These are phyloP conservation scores for Crithidia thermophila DNA, from an alignment of 208 protist species.

Conservation along the genomic window DNA sequence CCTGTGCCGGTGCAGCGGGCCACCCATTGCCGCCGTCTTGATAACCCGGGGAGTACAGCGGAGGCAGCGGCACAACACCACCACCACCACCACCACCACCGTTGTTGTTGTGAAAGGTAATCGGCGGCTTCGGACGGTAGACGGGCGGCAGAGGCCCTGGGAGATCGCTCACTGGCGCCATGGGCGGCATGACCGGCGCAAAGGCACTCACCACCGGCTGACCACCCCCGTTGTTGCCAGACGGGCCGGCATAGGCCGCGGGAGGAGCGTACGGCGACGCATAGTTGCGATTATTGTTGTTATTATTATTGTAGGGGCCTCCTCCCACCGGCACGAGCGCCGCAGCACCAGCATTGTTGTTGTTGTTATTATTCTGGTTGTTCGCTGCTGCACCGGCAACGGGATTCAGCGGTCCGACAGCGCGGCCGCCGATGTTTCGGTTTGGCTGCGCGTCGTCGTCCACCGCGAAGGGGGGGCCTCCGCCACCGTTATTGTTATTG, in stretches of 20 bases:
- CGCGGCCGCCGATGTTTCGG: constrained; percentile 14
- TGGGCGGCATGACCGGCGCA: constrained; percentile 26
- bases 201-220: constrained; percentile 29
- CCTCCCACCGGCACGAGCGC: constrained; percentile 1
- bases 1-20: constrained; percentile 9
- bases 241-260: constrained; percentile 1
- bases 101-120: constrained; percentile 33
- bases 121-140: constrained; percentile 45
- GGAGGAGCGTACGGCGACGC: constrained; percentile 26
- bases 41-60: constrained; percentile 7
- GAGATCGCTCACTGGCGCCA: constrained; percentile 30
- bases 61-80: not conserved
- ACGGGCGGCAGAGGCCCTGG: constrained; percentile 40
- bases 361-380: constrained; percentile 4
- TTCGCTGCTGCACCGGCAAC: not conserved
- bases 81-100: not conserved
- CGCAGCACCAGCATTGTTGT: not conserved
- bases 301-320: too few relatives aligned
- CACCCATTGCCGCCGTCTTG: not conserved
- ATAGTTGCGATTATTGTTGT: constrained; percentile 6
- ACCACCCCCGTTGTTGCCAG: constrained; percentile 3
- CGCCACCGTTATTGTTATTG: constrained; percentile 4
- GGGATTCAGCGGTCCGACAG: constrained; percentile 16
- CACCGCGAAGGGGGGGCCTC: constrained; percentile 32
- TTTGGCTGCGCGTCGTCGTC: constrained; percentile 21